phyloP scores from a whole-genome alignment of 352 stramenopile species.

The Globisporangium ultimum region DNA sequence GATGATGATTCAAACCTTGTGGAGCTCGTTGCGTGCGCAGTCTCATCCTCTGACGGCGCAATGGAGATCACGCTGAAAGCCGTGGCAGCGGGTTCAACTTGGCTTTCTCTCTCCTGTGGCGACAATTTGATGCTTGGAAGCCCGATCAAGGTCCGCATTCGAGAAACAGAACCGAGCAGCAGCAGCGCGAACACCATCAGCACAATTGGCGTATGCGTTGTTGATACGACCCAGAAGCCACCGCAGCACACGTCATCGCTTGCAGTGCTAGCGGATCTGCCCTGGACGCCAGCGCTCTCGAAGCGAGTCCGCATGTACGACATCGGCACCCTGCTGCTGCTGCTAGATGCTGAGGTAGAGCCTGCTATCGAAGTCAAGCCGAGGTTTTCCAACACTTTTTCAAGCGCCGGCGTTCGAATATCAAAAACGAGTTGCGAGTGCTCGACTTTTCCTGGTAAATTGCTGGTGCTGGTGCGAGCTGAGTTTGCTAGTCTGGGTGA shows the following conservation, averaged over 20 bases:
- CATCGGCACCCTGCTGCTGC: constrained; percentile 7
- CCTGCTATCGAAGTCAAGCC: neutral
- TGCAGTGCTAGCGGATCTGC: constrained; percentile 1
- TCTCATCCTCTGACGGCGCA: neutral
- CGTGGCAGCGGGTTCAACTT: neutral
- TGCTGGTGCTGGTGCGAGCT: too few species aligned
- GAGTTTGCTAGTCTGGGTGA: neutral
- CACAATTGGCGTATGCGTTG: neutral
- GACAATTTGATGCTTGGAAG: constrained; percentile 3
- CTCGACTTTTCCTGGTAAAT: neutral
- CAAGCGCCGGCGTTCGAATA: too few species aligned
- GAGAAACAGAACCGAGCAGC: neutral
- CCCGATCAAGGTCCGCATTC: constrained; percentile 4
- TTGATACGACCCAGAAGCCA: too few species aligned
- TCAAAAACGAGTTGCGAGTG: neutral
- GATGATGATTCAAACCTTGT: too few species aligned
- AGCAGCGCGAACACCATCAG: neutral
- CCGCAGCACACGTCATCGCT: neutral
- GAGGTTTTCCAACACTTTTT: too few species aligned
- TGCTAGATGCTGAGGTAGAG: neutral
- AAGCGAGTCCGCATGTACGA: constrained; percentile 3
- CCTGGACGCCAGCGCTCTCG: neutral
- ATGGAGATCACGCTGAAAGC: constrained; percentile 1
- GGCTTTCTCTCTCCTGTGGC: neutral
- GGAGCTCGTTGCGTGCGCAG: too few species aligned